Conservation (phyloP, 768 basidiomycete genomes). For the Grammothele lineata region DNA sequence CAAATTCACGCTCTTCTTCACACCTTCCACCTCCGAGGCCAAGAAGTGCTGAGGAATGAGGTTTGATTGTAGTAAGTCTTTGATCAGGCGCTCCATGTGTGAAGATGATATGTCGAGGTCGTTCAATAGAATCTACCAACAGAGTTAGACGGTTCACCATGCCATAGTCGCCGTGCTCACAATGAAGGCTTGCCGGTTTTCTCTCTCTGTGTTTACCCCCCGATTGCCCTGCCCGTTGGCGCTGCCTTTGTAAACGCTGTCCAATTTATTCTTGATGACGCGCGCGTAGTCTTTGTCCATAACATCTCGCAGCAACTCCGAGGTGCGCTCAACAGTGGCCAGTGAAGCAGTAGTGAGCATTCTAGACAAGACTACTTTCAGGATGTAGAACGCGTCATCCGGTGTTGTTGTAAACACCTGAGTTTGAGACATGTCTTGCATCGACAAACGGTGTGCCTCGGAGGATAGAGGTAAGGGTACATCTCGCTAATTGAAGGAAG, state of each 20-base stretch:
- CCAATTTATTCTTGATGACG: conserved; percentile 80
- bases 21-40: conserved; percentile 46
- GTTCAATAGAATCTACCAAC: conserved; percentile 75
- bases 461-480: not conserved
- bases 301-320: conserved; percentile 62
- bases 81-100: conserved; percentile 80
- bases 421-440: conserved; percentile 57
- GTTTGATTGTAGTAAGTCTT: conserved; percentile 54
- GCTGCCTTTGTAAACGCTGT: conserved; percentile 72
- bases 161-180: conserved; percentile 42
- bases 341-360: conserved; percentile 74
- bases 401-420: conserved; percentile 73
- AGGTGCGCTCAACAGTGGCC: conserved; percentile 50
- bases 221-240: conserved; percentile 35
- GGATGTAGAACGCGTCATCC: conserved; percentile 94
- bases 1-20: conserved; percentile 43
- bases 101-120: conserved; percentile 91
- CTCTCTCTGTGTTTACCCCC: conserved; percentile 75
- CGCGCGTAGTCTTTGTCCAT: conserved; percentile 82
- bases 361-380: conserved; percentile 79
- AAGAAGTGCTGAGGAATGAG: conserved; percentile 66
- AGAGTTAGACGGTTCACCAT: not conserved
- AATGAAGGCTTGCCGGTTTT: conserved; percentile 75
- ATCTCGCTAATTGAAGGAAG: not conserved
- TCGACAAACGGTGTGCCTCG: conserved; percentile 87